A percentile compares a stretch with the other conserved stretches of the same genome.
phyloP scores from a whole-genome alignment of 495 filamentous ascomycete genomes.

The Aspergillus coremiiformis region DNA sequence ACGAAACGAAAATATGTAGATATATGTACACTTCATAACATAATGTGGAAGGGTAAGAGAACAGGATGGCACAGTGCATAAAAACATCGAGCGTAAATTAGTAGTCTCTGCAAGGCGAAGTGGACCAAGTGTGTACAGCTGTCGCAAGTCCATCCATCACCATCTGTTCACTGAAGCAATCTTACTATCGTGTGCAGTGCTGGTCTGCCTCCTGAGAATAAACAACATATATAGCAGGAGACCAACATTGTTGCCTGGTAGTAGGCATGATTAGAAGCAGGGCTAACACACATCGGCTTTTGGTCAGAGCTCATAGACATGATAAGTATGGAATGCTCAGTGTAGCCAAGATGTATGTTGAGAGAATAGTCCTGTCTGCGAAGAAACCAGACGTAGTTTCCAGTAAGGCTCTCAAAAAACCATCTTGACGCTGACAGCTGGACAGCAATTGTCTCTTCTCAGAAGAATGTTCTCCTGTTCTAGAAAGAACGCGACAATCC shows the following conservation, averaged over 20 bases:
- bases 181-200: not conserved
- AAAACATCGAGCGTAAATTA: conserved; percentile 6
- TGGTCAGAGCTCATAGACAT: not conserved
- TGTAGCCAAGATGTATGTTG: not conserved
- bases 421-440: not conserved
- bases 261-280: not conserved
- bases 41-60: conserved; percentile 17
- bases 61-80: conserved; percentile 3
- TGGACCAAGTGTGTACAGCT: not conserved
- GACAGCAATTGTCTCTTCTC: not conserved
- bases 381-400: not conserved
- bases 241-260: not conserved
- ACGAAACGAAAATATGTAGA: too few relatives aligned
- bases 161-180: not conserved
- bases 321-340: not conserved
- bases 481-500: conserved; percentile 18
- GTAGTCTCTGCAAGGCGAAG: not conserved
- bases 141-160: conserved; percentile 4
- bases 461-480: conserved; percentile 1
- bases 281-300: not conserved
- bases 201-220: not conserved
- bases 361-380: not conserved
- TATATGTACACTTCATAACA: conserved; percentile 40
- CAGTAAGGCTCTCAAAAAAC: too few relatives aligned
- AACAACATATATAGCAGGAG: not conserved